phyloP scores from a whole-genome alignment of 176 grass and related monocot genomes.

The Phoenix dactylifera region DNA sequence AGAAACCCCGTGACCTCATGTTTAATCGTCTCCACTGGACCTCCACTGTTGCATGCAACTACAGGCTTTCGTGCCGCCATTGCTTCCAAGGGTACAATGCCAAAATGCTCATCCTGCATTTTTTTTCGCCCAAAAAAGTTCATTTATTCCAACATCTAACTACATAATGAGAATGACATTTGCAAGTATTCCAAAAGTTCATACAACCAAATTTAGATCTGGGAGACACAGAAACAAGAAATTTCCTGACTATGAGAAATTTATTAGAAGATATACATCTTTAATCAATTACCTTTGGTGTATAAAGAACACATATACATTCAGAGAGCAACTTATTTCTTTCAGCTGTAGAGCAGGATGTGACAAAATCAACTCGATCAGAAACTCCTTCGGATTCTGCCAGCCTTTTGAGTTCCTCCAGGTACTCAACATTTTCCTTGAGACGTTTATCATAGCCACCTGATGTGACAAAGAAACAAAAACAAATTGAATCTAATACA shows the following conservation, averaged over 20 bases:
- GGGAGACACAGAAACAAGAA: too few relatives aligned
- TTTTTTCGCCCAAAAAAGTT: not conserved
- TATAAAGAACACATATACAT: constrained; percentile 92
- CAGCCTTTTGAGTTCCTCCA: constrained; percentile 76
- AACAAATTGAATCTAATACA: not conserved
- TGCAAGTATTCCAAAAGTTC: too few relatives aligned
- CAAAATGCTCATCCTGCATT: constrained; percentile 84
- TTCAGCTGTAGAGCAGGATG: constrained; percentile 79
- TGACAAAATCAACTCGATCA: constrained; percentile 64
- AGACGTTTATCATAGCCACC: constrained; percentile 90
- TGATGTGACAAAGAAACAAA: constrained; percentile 15
- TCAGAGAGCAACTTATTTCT: constrained; percentile 86
- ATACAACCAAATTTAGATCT: too few relatives aligned
- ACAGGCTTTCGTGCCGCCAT: constrained; percentile 87
- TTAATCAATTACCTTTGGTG: constrained; percentile 48
- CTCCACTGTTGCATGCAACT: constrained; percentile 88
- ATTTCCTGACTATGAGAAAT: too few relatives aligned
- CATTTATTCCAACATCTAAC: too few relatives aligned
- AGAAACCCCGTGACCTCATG: constrained; percentile 71
- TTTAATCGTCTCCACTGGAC: constrained; percentile 77
- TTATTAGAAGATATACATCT: too few relatives aligned
- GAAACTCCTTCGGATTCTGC: constrained; percentile 45
- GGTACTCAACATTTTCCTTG: constrained; percentile 91
- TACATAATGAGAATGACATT: too few relatives aligned
- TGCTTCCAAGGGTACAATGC: constrained; percentile 90